phyloP scores from a whole-genome alignment of 2,329 filamentous ascomycete species.

The Alternaria tenuissima region DNA sequence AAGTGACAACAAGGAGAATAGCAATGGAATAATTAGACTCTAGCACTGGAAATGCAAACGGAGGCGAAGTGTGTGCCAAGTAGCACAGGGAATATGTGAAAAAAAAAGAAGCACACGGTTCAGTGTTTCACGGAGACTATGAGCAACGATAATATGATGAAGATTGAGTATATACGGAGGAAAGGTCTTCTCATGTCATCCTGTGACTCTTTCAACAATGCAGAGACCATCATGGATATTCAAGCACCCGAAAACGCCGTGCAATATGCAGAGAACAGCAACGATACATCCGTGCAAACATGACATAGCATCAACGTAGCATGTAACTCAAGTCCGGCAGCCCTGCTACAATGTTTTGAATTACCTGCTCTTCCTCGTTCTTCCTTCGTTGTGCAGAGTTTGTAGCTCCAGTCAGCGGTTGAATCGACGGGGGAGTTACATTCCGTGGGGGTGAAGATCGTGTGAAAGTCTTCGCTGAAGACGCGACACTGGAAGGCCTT shows the following conservation, averaged over 20 bases:
- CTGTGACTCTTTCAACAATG: not conserved
- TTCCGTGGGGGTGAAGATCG: constrained; percentile 32
- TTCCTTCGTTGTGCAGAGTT: constrained; percentile 37
- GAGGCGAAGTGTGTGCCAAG: not conserved
- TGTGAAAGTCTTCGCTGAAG: constrained; percentile 25
- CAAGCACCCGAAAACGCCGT: constrained; percentile 3
- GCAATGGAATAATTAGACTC: not conserved
- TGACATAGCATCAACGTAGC: constrained; percentile 20
- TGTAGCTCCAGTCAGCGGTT: constrained; percentile 37
- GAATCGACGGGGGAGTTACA: constrained; percentile 25
- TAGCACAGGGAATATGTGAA: not conserved
- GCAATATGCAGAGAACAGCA: not conserved
- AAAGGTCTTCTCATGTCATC: not conserved
- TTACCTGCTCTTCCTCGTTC: constrained; percentile 39
- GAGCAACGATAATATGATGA: not conserved
- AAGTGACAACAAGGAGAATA: not conserved
- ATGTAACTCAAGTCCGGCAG: constrained; percentile 48
- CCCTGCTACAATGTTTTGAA: constrained; percentile 34
- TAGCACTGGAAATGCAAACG: not conserved
- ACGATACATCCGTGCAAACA: not conserved
- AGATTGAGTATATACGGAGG: not conserved
- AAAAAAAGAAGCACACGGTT: not conserved
- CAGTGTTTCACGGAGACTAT: not conserved
- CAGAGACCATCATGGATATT: not conserved
- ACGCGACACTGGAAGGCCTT: constrained; percentile 13